These are phyloP conservation scores for Umbelopsis sp. DNA, from an alignment of 192 early-diverging fungal genomes.

Conservation along the genomic window DNA sequence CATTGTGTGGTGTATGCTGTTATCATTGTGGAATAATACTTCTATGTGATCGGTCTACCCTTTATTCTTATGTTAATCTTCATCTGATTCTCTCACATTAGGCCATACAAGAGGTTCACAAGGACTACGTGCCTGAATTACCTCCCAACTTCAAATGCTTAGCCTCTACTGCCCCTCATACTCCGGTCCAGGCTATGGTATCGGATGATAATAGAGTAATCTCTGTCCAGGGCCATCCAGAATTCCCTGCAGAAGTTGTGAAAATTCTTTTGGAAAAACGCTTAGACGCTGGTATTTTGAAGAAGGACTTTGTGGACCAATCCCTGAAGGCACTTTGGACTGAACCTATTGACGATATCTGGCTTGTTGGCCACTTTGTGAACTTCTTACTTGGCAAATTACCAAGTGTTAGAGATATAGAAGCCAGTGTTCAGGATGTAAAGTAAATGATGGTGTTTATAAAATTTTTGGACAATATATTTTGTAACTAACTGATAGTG, in stretches of 20 bases:
- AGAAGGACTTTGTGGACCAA: slow-evolving; percentile 29
- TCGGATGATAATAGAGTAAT: slow-evolving; percentile 56
- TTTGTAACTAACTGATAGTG: neutral
- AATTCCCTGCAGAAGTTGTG: slow-evolving; percentile 54
- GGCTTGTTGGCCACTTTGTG: slow-evolving; percentile 31
- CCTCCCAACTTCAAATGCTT: slow-evolving; percentile 64
- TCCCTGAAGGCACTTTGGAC: slow-evolving; percentile 20
- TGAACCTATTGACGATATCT: slow-evolving; percentile 33
- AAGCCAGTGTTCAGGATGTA: neutral
- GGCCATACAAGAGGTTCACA: slow-evolving; percentile 52
- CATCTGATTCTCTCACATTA: no score
- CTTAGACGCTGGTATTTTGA: slow-evolving; percentile 33
- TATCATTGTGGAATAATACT: no score
- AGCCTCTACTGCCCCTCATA: slow-evolving; percentile 53
- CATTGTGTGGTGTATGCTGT: no score
- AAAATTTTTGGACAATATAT: neutral
- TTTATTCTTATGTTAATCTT: no score
- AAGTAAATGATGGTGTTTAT: neutral
- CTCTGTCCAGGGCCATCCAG: slow-evolving; percentile 75
- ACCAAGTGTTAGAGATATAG: neutral
- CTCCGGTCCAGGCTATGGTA: slow-evolving; percentile 60
- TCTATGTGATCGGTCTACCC: no score
- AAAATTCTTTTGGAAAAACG: slow-evolving; percentile 40
- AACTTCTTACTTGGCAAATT: slow-evolving; percentile 22
- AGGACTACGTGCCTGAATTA: slow-evolving; percentile 64